Base-by-base conservation (phyloP, 2,329 filamentous ascomycete genomes). In the Trichoderma pleuroti region DNA sequence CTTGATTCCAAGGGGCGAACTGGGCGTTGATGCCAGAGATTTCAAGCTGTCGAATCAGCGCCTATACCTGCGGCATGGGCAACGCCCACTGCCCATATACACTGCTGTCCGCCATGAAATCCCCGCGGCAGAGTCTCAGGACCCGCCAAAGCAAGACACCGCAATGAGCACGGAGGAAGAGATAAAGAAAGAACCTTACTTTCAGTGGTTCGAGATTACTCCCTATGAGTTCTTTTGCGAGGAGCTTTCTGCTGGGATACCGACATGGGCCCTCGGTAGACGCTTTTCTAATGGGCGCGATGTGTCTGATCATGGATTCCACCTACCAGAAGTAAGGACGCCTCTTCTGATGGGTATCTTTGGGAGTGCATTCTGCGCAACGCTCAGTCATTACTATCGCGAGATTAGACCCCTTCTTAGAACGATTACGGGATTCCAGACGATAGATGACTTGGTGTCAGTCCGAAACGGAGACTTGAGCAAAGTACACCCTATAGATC, bases 201-300 rank as follows among this genome's bases (percentile, higher is more conserved):
- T 98, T 76, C 95, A 99, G 76, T 98, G 96, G 95, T 98, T 96
- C 75, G 96, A 99, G 77, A 92, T 95, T 76, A 97, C 93, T 0
- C 95, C 95, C 0, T 98, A 97, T 77, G 95, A 98, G 79, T 91
- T 98, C 78, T 98, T 96, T 80, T 97, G 94, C 75, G 95, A 98
- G 80, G 95, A 98, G 77, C 90, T 97, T 64, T 87, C 87, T 28
- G 94, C 95, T 2, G 95, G 96, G 4, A 98, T 99, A 72, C 96
- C 96, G 0, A 97, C 93, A 0, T 99, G 95, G 94, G 93, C 94
- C 8, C 84, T 98, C 71, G 96, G 96, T 4, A 88, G 96, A 59
- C 90, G 87, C 71, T 99, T 98, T 80, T 84, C 92, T 39, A 85
- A 88, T 49, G 96, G 96, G 21, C 75, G 75, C 46, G 81, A 82